These are phyloP conservation scores for Geotrichum carabidarum DNA, from an alignment of 1,139 yeast genomes.

Conservation along the genomic window DNA sequence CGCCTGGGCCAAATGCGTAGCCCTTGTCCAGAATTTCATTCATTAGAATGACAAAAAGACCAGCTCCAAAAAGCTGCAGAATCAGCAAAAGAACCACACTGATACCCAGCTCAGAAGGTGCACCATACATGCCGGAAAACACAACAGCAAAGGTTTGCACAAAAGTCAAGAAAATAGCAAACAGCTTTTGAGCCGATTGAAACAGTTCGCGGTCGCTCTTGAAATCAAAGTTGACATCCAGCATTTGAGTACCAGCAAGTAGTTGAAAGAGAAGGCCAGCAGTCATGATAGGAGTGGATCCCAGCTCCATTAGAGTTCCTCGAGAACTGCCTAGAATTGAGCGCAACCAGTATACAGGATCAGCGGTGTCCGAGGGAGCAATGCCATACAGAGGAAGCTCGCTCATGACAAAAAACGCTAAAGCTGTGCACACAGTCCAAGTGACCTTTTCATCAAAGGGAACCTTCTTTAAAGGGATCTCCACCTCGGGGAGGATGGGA, in stretches of 20 bases:
- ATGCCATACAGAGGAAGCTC: constrained; percentile 75
- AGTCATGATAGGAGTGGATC: constrained; percentile 54
- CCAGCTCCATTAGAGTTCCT: constrained; percentile 66
- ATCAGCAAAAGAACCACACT: constrained; percentile 47
- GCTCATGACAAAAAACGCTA: constrained; percentile 49
- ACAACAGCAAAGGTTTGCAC: constrained; percentile 51
- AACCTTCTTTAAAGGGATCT: constrained; percentile 59
- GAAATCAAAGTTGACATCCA: constrained; percentile 69
- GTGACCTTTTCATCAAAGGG: constrained; percentile 73
- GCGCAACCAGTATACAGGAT: constrained; percentile 50
- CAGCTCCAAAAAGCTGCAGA: constrained; percentile 62
- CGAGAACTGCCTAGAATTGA: constrained; percentile 64
- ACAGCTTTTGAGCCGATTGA: constrained; percentile 74
- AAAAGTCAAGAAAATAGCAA: constrained; percentile 56
- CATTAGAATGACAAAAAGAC: constrained; percentile 55
- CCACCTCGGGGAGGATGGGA: constrained; percentile 80
- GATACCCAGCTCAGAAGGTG: constrained; percentile 31
- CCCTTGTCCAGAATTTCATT: constrained; percentile 86
- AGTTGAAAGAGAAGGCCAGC: constrained; percentile 77
- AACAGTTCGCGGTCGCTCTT: constrained; percentile 75
- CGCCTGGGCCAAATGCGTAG: constrained; percentile 83
- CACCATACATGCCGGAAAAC: constrained; percentile 65
- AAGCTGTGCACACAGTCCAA: constrained; percentile 66
- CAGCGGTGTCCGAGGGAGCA: constrained; percentile 36
- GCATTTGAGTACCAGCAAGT: constrained; percentile 64